Percentiles rank a stretch among this genome's conserved stretches.
phyloP scores from a whole-genome alignment of 2,329 filamentous ascomycete species.

The Cladosporium sp. region DNA sequence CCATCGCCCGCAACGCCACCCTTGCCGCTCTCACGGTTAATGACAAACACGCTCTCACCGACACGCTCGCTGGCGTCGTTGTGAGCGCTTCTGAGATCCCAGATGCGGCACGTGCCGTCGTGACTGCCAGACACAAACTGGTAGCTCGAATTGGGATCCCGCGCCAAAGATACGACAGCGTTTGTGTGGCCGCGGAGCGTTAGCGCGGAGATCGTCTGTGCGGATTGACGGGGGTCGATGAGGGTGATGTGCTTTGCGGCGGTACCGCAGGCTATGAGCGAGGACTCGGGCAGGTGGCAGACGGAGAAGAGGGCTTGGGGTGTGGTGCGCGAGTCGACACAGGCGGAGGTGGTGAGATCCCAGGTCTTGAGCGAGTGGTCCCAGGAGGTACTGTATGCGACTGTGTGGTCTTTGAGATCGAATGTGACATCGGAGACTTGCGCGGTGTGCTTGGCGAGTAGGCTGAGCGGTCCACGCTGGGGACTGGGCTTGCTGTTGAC shows the following conservation, averaged over 20 bases:
- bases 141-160: conserved; percentile 69
- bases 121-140: conserved; percentile 79
- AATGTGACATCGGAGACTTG: conserved; percentile 80
- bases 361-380: conserved; percentile 91
- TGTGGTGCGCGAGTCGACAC: conserved; percentile 81
- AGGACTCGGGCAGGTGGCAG: conserved; percentile 66
- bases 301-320: conserved; percentile 81
- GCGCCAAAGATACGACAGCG: conserved; percentile 60
- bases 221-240: conserved; percentile 82
- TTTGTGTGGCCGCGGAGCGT: conserved; percentile 90
- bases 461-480: conserved; percentile 75
- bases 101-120: conserved; percentile 89
- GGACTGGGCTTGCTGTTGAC: conserved; percentile 50
- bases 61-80: conserved; percentile 44
- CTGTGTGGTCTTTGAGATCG: conserved; percentile 78
- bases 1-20: conserved; percentile 60
- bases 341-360: conserved; percentile 77
- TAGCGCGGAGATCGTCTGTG: conserved; percentile 76
- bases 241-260: conserved; percentile 85
- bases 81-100: conserved; percentile 79
- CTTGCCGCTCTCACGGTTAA: conserved; percentile 64
- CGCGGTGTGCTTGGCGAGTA: conserved; percentile 71
- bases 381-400: conserved; percentile 87
- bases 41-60: conserved; percentile 73
- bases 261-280: conserved; percentile 72